Base-by-base conservation (phyloP, 2,329 filamentous ascomycete genomes). In the Talaromyces sp. region DNA sequence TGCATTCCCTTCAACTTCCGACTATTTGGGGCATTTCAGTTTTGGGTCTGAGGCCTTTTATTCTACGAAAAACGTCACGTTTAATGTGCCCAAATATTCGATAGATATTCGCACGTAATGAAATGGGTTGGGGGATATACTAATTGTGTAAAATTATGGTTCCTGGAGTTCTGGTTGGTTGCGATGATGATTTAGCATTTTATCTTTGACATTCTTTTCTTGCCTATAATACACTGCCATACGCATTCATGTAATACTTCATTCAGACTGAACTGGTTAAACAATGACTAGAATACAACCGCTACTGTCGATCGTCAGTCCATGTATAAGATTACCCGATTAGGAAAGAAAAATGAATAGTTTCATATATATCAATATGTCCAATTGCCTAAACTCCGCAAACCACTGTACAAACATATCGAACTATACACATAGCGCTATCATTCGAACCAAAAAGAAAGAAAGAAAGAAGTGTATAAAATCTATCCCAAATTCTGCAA, bases 21-120 rank as follows among this genome's bases (percentile, higher is more conserved):
- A 82, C 65, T 84, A 82, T 66, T 68, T 85, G 19, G 82, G 82
- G 21, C 81, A 82, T 63, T 71, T 84, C 65, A 75, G 75, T 52
- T 80, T 84, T 63, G 82, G 82, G 24, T 78, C 79, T 14, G 82
- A 85, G 67, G 75, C 81, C 0, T 81, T 80, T 68, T 78, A 70
- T 6, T 71, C 77, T 8, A 59, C 67, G 26, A 65, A 68, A 4
- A 78, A 77, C 43, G 81, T 83, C 56, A 84, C 82, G 1, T 82
- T 84, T 63, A 71, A 71, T 35, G 80, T 82, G 3, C 65, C 70
- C 3, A 58, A 65, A 19, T 64, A 76, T 53, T 64, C 65, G 38
- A 68, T 77, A 58, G 69, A 71, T 32, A 67, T 75, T 56, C 56
- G 52, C 35, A 54, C 57, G 32, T 62, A 55, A 55, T 31, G 49